Evolutionary conservation across 768 basidiomycete genomes (phyloP), one percentile per base, ranked within the genome.

Genomic region (Agrocybe praecox): DNA sequence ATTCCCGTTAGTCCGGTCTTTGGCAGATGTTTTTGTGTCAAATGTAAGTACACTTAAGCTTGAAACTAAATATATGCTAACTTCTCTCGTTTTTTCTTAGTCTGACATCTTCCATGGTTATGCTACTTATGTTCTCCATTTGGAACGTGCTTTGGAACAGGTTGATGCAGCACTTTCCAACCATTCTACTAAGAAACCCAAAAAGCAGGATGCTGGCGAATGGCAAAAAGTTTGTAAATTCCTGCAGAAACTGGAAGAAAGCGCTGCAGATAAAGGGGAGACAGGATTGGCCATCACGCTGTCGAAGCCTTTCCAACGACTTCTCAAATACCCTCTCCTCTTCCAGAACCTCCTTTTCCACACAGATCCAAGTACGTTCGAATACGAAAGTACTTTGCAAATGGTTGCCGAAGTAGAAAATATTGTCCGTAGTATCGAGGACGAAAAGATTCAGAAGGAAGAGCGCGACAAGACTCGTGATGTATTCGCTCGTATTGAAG

Each of bases 371-470:
- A 95, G 93, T 60, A 94, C 96, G 3, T 95, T 90, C 65, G 97
- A 99, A 74, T 99, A 97, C 68, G 97, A 99, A 71, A 90, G 89
- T 67, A 97, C 96, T 12, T 77, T 96, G 42, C 89, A 90, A 69
- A 96, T 98, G 92, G 95, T 98, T 1, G 93, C 94, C 18, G 95
- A 98, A 71, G 92, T 99, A 7, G 97, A 99, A 74, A 87, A 83
- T 18, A 96, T 98, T 65, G 96, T 99, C 47, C 83, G 96, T 45
- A 92, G 91, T 59, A 98, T 99, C 54, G 96, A 99, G 71, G 96
- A 98, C 65, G 95, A 99, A 77, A 98, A 98, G 79, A 91, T 94
- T 53, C 90, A 92, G 69, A 93, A 94, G 72, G 96, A 98, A 68
- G 94, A 96, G 69, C 86, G 96, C 29, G 94, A 97, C 73, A 91